Base-by-base conservation (phyloP, 345 rosid species). In the Angophora floribunda region DNA sequence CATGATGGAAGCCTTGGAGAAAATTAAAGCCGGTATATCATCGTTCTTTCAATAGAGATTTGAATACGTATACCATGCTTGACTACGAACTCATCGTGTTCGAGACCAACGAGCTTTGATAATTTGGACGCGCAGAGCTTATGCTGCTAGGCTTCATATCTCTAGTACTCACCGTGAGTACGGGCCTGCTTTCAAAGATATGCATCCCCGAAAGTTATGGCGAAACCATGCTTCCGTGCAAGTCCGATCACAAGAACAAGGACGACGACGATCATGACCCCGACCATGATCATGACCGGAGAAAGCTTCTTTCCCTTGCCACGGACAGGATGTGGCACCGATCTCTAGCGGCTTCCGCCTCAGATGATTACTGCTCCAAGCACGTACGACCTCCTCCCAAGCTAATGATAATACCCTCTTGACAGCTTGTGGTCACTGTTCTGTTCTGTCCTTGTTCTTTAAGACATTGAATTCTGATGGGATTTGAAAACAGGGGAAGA, bases 61-160 rank as follows among this genome's bases (percentile, higher is more conserved):
- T 36, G 41, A 36, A 36, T 36, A 67, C 17, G 45, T 16, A 67
- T 32, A 1, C 16, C 1, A 1, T 36, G 49, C 47, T 75, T 3
- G 82, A 36, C 22, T 5, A 17, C 13, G 47, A 3, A 36, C 22
- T 36, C 36, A 19, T 1, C 28, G 2, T 36, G 82, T 5, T 36
- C 49, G 44, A 9, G 47, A 36, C 45, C 47, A 19, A 75, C 6
- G 49, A 44, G 82, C 8, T 17, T 5, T 36, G 26, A 75, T 75
- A 41, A 4, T 75, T 75, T 50, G 70, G 11, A 85, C 45, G 79
- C 61, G 92, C 96, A 93, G 96, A 94, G 87, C 91, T 95, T 45
- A 93, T 95, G 95, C 92, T 95, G 50, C 52, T 94, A 75, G 97
- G 97, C 19, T 95, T 95, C 93, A 93, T 95, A 75, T 95, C 96